Conservation (phyloP, 768 basidiomycete species). For the Kwoniella sp. region DNA sequence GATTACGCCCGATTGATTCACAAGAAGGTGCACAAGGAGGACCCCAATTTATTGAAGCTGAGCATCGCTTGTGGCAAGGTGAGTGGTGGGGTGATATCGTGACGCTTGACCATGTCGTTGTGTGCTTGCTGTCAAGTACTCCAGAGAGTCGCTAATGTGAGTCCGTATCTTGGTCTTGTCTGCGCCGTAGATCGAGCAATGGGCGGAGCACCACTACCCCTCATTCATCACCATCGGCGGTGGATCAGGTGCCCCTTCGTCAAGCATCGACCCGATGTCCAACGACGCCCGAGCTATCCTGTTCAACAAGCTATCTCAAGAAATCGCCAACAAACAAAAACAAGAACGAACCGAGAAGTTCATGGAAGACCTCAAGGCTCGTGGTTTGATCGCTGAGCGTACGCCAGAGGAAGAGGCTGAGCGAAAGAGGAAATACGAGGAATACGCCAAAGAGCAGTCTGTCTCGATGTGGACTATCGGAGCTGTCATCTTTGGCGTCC, state of each 20-base stretch:
- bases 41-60: slow-evolving; percentile 82
- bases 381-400: slow-evolving; percentile 50
- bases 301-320: slow-evolving; percentile 44
- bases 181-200: slow-evolving; percentile 74
- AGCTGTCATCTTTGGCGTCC: slow-evolving; percentile 33
- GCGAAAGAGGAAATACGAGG: slow-evolving; percentile 25
- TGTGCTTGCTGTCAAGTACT: slow-evolving; percentile 2
- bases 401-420: slow-evolving; percentile 31
- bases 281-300: slow-evolving; percentile 56
- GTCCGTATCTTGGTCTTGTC: not conserved
- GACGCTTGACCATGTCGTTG: not conserved
- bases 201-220: slow-evolving; percentile 91
- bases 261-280: slow-evolving; percentile 42
- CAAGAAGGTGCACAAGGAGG: slow-evolving; percentile 71
- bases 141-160: slow-evolving; percentile 7
- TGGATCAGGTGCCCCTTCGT: slow-evolving; percentile 44
- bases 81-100: slow-evolving; percentile 34
- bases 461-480: slow-evolving; percentile 29
- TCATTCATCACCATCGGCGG: slow-evolving; percentile 67
- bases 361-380: slow-evolving; percentile 60
- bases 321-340: slow-evolving; percentile 35
- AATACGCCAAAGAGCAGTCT: slow-evolving; percentile 18
- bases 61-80: slow-evolving; percentile 84
- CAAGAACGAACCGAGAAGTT: slow-evolving; percentile 31
- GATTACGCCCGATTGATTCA: slow-evolving; percentile 81